Evolutionary conservation across 345 rosid genomes (phyloP).

Genomic region (Corchorus olitorius): DNA sequence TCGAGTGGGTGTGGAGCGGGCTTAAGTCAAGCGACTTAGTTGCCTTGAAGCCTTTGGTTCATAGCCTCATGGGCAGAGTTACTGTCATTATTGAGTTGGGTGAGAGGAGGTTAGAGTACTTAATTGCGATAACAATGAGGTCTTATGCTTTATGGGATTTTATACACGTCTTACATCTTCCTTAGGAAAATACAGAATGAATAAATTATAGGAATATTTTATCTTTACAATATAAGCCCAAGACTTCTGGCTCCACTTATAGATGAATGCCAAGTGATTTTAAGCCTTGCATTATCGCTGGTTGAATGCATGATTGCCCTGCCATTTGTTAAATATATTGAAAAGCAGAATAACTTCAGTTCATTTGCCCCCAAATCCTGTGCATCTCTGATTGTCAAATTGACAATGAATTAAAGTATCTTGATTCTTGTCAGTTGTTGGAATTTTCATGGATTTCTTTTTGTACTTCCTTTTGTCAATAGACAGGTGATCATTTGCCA

Average conservation of each 20-base stretch:
- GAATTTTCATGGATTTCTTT: background rate
- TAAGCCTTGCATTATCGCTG: background rate
- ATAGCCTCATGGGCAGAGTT: slow-evolving; percentile 6
- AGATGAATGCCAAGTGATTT: slow-evolving; percentile 4
- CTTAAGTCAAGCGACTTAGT: background rate
- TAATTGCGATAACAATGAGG: background rate
- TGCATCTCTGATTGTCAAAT: background rate
- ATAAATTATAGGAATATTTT: slow-evolving; percentile 1
- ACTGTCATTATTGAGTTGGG: background rate
- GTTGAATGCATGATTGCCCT: background rate
- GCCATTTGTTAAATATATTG: background rate
- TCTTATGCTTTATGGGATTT: slow-evolving; percentile 10
- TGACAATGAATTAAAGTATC: background rate
- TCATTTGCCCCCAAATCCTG: background rate
- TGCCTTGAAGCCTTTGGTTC: background rate
- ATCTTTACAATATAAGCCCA: background rate
- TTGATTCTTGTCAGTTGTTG: background rate
- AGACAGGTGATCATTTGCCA: background rate
- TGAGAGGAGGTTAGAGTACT: background rate
- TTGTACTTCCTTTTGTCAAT: background rate
- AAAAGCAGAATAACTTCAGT: background rate
- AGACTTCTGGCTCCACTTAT: background rate
- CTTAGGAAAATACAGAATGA: background rate
- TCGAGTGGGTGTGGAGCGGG: background rate
- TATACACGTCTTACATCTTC: background rate